These are phyloP conservation scores for Acacia confusa DNA, from an alignment of 306 rosid genomes.

Conservation along the genomic window DNA sequence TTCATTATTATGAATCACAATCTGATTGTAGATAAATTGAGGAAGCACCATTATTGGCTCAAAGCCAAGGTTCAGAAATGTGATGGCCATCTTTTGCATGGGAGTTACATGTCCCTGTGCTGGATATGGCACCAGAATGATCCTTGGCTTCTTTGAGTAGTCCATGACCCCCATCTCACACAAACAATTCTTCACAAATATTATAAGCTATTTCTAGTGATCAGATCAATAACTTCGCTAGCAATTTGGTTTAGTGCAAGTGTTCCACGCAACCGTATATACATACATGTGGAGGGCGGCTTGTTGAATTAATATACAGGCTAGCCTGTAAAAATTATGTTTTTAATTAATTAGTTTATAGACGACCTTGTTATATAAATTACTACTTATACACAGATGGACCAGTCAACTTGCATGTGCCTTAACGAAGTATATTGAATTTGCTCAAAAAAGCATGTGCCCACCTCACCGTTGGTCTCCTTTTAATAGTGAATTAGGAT, in stretches of 20 bases:
- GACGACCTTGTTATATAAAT: not conserved
- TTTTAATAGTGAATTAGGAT: not conserved
- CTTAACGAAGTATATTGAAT: not conserved
- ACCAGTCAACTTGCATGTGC: not conserved
- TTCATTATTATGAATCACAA: not conserved
- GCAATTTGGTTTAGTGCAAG: not conserved
- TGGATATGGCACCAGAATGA: constrained; percentile 78
- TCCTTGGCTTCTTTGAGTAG: constrained; percentile 33
- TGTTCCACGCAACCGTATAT: not conserved
- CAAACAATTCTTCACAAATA: not conserved
- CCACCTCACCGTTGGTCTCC: not conserved
- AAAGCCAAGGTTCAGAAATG: constrained; percentile 46
- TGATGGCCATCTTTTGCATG: constrained; percentile 70
- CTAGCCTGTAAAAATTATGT: not conserved
- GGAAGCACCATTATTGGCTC: constrained; percentile 46
- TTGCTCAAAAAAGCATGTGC: not conserved
- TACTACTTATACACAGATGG: not conserved
- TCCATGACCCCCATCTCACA: constrained; percentile 33
- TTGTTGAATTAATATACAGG: not conserved
- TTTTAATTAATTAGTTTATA: not conserved
- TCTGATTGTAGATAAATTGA: constrained; percentile 43
- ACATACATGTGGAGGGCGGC: not conserved
- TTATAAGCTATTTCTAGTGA: not conserved
- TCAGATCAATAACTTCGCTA: not conserved
- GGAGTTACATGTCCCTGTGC: constrained; percentile 92